phyloP scores from a whole-genome alignment of 768 basidiomycete species.

The Pholiota molesta region DNA sequence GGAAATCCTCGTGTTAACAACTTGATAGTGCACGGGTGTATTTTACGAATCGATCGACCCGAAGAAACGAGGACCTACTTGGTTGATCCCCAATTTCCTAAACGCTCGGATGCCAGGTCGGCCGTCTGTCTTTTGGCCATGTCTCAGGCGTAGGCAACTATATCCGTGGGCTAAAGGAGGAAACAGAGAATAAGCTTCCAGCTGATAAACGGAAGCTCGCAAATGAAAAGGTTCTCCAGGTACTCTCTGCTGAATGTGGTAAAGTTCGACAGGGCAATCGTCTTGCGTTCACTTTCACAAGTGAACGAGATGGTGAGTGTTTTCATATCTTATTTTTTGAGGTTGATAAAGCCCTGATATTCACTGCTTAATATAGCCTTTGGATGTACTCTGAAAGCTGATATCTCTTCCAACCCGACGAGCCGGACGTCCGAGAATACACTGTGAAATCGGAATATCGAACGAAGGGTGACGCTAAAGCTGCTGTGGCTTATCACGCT shows the following conservation, averaged over 20 bases:
- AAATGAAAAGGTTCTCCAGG: conserved; percentile 46
- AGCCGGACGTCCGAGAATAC: conserved; percentile 46
- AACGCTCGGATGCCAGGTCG: conserved; percentile 66
- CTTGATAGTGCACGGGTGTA: conserved; percentile 58
- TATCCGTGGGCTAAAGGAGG: conserved; percentile 47
- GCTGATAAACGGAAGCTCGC: conserved; percentile 47
- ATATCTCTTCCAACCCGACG: conserved; percentile 33
- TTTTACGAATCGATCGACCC: conserved; percentile 60
- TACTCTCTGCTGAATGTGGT: conserved; percentile 45
- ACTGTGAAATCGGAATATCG: conserved; percentile 52
- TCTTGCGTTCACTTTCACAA: conserved; percentile 42
- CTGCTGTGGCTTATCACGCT: conserved; percentile 55
- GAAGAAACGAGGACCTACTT: conserved; percentile 57
- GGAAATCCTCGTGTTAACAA: not conserved
- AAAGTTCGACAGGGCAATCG: conserved; percentile 42
- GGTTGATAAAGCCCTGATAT: not conserved
- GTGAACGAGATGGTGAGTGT: conserved; percentile 53
- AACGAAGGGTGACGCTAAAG: conserved; percentile 63
- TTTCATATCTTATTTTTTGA: not conserved
- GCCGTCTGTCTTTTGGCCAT: conserved; percentile 70
- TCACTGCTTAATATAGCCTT: conserved; percentile 42
- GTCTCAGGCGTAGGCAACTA: conserved; percentile 62
- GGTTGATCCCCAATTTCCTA: conserved; percentile 64
- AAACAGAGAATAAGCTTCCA: conserved; percentile 49
- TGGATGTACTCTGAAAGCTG: conserved; percentile 52